Base-by-base conservation (phyloP, 2,329 filamentous ascomycete species). In the Xylariomycetidae sp. region DNA sequence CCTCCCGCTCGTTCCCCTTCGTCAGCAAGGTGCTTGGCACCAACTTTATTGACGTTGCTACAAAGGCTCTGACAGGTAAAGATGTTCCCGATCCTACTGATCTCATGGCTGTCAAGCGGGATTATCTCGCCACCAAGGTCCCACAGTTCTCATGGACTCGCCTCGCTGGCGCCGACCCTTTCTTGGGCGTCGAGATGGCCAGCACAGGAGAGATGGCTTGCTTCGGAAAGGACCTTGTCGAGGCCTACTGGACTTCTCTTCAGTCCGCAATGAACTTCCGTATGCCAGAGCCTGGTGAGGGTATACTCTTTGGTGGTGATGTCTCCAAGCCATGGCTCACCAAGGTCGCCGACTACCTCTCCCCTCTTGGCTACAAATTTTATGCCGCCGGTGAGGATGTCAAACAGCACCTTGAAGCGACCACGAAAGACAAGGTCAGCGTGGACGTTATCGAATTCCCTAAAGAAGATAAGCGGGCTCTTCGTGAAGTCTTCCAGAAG, bases 241-340 rank as follows among this genome's bases (percentile, higher is more conserved):
- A 98, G 62, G 92, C 92, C 34, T 98, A 98, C 78, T 98, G 92
- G 92, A 75, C 89, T 16, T 94, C 89, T 13, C 72, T 95, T 42
- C 92, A 98, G 67, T 92, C 88, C 14, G 90, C 87, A 53, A 98
- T 97, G 90, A 98, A 97, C 79, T 97, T 97, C 86, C 87, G 89
- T 50, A 78, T 96, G 54, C 92, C 92, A 27, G 83, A 94, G 62
- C 86, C 88, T 33, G 92, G 92, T 47, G 88, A 96, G 72, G 90
- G 92, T 67, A 81, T 98, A 38, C 81, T 98, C 33, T 87, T 98
- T 47, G 92, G 92, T 45, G 92, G 92, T 51, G 87, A 96, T 59
- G 67, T 80, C 41, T 72, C 69, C 48, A 82, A 81, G 62, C 62
- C 81, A 40, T 79, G 79, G 63, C 74, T 98, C 37, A 77, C 81